Evolutionary conservation across 1,284 basidiomycete species (phyloP).

Genomic region (Ustilago vetiveriae): DNA sequence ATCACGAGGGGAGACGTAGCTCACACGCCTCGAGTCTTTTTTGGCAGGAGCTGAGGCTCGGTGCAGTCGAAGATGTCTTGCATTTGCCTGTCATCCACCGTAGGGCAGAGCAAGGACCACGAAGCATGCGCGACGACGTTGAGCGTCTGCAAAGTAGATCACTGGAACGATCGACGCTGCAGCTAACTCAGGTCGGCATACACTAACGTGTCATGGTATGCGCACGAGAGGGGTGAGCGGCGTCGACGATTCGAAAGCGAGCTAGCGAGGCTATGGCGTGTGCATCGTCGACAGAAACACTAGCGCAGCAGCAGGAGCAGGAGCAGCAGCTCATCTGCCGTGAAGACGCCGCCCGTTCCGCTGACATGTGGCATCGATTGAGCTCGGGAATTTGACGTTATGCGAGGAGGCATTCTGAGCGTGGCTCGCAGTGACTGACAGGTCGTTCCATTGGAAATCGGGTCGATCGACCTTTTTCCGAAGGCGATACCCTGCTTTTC

Average conservation of each 20-base stretch:
- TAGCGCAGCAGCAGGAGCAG: not conserved
- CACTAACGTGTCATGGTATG: too few relatives aligned
- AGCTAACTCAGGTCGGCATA: too few relatives aligned
- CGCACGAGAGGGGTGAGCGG: too few relatives aligned
- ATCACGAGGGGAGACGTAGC: slow-evolving; percentile 15
- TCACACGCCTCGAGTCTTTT: slow-evolving; percentile 14
- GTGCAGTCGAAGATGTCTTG: too few relatives aligned
- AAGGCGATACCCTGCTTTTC: too few relatives aligned
- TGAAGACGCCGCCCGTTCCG: too few relatives aligned
- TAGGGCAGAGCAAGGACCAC: slow-evolving; percentile 3
- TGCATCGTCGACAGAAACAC: not conserved
- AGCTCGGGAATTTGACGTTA: slow-evolving; percentile 10
- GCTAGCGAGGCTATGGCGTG: not conserved
- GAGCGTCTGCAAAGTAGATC: not conserved
- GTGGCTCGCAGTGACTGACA: slow-evolving; percentile 17
- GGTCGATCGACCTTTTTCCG: not conserved
- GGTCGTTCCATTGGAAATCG: not conserved
- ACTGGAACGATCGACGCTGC: slow-evolving; percentile 1
- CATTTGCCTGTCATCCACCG: too few relatives aligned
- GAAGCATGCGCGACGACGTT: slow-evolving; percentile 5
- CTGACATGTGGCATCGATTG: slow-evolving; percentile 19
- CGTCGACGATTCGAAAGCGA: not conserved
- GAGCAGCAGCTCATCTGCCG: not conserved
- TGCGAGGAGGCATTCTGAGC: slow-evolving; percentile 14
- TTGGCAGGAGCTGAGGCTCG: slow-evolving; percentile 2